A percentile compares a stretch with the other conserved stretches of the same genome.
Conservation (phyloP, 345 rosid species). For the Barbarea vulgaris region DNA sequence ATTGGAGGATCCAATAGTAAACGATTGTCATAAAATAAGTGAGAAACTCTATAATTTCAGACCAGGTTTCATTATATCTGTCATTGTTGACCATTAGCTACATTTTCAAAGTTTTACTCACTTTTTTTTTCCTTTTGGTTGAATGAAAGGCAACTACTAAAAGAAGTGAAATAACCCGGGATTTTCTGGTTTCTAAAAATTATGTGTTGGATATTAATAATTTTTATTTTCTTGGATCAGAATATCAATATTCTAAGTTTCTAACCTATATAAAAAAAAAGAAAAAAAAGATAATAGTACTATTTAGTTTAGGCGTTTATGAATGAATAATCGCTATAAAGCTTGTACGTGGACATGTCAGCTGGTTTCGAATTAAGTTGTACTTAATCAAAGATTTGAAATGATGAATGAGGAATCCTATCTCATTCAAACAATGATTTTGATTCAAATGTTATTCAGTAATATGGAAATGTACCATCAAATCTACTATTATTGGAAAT, state of each 20-base stretch:
- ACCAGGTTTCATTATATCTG: not conserved
- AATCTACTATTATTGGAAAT: too few species aligned
- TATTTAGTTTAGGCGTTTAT: not conserved
- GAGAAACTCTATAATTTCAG: not conserved
- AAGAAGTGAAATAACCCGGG: not conserved
- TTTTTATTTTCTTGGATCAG: not conserved
- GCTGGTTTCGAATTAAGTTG: not conserved
- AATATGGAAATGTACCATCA: not conserved
- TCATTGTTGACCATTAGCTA: constrained; percentile 31
- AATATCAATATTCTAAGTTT: not conserved
- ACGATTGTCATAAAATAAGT: constrained; percentile 3
- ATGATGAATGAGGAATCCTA: too few species aligned
- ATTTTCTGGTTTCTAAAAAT: not conserved
- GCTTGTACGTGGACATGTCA: not conserved
- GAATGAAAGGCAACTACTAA: not conserved
- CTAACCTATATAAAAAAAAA: not conserved
- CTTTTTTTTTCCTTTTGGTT: not conserved
- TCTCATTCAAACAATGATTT: not conserved
- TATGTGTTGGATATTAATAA: not conserved
- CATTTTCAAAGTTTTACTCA: not conserved
- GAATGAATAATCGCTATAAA: not conserved
- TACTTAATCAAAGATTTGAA: not conserved
- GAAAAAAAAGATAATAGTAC: not conserved
- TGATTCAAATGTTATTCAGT: too few species aligned
- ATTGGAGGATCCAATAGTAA: not conserved